Percentiles rank a stretch among this genome's conserved stretches.
Evolutionary conservation across 176 grass and related monocot species (phyloP).

Genomic region (Bothriochloa decipiens): DNA sequence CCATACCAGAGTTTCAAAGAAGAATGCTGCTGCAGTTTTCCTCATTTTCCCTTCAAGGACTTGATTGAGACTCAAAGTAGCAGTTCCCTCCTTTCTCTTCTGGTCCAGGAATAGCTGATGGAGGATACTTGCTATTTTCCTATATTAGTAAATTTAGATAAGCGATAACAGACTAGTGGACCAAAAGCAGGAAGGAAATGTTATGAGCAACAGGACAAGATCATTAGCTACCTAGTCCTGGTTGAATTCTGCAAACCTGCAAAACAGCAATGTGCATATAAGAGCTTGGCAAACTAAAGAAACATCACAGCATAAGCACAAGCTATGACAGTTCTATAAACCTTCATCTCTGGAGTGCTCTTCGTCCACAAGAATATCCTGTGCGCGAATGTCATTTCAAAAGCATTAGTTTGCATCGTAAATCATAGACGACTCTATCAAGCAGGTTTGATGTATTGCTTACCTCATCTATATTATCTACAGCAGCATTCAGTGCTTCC

Average conservation of each 20-base stretch:
- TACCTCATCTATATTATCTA: constrained; percentile 52
- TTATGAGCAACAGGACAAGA: constrained; percentile 28
- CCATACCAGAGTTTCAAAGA: constrained; percentile 87
- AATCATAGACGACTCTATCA: background rate
- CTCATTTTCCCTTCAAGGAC: constrained; percentile 64
- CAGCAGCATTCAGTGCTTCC: constrained; percentile 35
- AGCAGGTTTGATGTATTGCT: constrained; percentile 15
- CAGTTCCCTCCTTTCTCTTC: constrained; percentile 43
- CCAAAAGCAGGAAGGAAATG: background rate
- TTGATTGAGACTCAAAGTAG: constrained; percentile 51
- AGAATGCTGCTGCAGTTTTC: constrained; percentile 75
- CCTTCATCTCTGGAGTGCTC: constrained; percentile 44
- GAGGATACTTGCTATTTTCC: constrained; percentile 62
- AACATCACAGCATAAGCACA: constrained; percentile 11
- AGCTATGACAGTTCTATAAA: constrained; percentile 25
- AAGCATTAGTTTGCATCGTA: constrained; percentile 23
- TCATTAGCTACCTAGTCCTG: constrained; percentile 60
- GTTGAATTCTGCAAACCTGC: constrained; percentile 61
- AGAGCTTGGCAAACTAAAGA: constrained; percentile 27
- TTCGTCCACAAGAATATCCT: constrained; percentile 61
- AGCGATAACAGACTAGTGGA: constrained; percentile 7
- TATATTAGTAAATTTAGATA: constrained; percentile 44
- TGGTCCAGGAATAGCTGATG: constrained; percentile 45
- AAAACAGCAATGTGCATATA: constrained; percentile 38
- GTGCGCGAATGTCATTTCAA: constrained; percentile 18